Evolutionary conservation across 2,329 filamentous ascomycete genomes (phyloP), one percentile per base, ranked within the genome.

Genomic region (Coniochaeta pulveracea): DNA sequence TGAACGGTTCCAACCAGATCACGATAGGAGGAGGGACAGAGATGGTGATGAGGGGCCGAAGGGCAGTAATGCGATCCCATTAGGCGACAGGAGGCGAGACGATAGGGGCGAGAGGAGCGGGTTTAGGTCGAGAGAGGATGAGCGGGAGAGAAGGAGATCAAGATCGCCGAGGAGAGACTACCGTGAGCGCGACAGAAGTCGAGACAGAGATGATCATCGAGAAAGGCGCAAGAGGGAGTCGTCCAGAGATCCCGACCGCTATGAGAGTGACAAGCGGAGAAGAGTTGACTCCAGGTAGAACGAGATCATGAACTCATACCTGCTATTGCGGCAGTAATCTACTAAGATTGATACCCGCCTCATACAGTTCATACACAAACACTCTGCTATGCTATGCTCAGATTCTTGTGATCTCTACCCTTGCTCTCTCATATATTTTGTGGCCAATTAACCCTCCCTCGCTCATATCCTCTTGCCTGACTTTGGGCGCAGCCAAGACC

Each of bases 351-450:
- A 45, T 44, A 48, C 39, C 42, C 40, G 37, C 11, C 19, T 25
- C 10, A 8, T 18, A 7, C 26, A 28, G 16, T 8, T 17, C 24
- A 34, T 37, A 33, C 28, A n/a, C n/a, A n/a, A 19, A 14, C 18
- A 21, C 19, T 23, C 5, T 10, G 22, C 34, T 19, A 29, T 37
- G 37, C 45, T 42, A 25, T 47, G 42, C 14, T 47, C 47, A 75
- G 55, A 95, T 91, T 61, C 73, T 79, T 23, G 81, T 72, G 50
- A 98, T 81, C 56, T 98, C 89, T 15, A 94, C 85, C 40, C 89
- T 73, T 19, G 85, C 79, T 39, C 91, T 68, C 40, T 89, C 77
- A 56, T 81, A 94, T 16, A 96, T 61, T 45, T 75, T 75, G 55
- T 95, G 85, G 23, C 70, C 66, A 28, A 88, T 58, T 50, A 81